Evolutionary conservation across 2,329 filamentous ascomycete species (phyloP).

Genomic region (Sarocladium strictum): DNA sequence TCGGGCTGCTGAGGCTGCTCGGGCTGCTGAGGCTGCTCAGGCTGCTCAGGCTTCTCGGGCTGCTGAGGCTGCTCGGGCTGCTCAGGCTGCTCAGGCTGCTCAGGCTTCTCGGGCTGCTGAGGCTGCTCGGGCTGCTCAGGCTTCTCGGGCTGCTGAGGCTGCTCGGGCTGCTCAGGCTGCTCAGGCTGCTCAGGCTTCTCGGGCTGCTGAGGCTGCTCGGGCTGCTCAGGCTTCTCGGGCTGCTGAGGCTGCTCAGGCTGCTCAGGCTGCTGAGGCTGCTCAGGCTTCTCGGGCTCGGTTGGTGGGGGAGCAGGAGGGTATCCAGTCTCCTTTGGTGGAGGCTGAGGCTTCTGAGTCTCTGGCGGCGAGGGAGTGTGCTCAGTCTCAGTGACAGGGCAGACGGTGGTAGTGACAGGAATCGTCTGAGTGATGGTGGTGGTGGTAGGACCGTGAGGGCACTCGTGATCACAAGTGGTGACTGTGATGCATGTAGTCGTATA

Average conservation of each 20-base stretch:
- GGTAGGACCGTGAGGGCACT: slow-evolving; percentile 15
- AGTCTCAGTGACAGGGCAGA: slow-evolving; percentile 12
- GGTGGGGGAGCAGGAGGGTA: background rate
- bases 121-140: slow-evolving; percentile 8
- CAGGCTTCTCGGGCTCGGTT: background rate
- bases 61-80: background rate
- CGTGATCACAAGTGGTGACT: slow-evolving; percentile 15
- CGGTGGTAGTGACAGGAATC: slow-evolving; percentile 12
- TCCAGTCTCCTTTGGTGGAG: background rate
- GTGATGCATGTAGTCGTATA: slow-evolving; percentile 19
- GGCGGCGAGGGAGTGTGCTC: slow-evolving; percentile 10
- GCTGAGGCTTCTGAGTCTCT: background rate
- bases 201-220: background rate
- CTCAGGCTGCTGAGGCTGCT: background rate
- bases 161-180: background rate
- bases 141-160: background rate
- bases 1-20: background rate
- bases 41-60: background rate
- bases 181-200: no score
- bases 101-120: background rate
- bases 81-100: background rate
- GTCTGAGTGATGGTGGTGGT: slow-evolving; percentile 13
- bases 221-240: background rate
- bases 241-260: background rate
- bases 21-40: background rate